Evolutionary conservation across 345 rosid species (phyloP), one percentile per base, ranked within the genome.

Genomic region (Physaria fendleri): DNA sequence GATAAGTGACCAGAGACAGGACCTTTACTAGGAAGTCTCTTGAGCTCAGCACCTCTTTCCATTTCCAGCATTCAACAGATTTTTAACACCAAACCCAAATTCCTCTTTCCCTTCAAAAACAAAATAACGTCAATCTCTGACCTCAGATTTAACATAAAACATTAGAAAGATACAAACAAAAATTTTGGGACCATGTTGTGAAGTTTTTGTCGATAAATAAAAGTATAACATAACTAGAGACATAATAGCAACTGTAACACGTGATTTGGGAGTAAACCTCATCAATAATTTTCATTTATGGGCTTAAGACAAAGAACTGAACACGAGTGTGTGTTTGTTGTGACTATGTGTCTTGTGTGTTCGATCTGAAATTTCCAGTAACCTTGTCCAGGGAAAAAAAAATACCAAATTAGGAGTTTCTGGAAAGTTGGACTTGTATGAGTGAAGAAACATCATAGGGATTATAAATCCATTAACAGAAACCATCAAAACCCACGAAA

Each of bases 31-130:
- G 86, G 82, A 62, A 79, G 73, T 54, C 60, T 62, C 78, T 79
- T 84, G 6, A 73, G 67, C 70, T 88, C 90, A 41, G 78, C 10
- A 71, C 72, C 62, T 76, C 83, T 84, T 53, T 91, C 90, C 95
- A 91, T 84, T 14, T 61, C 61, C 39, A 40, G 7, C 56, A n/a
- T n/a, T n/a, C n/a, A n/a, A n/a, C n/a, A n/a, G 64, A 61, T 59
- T 47, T 73, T 73, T 54, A 43, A 79, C 78, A 74, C 82, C 75
- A 71, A 66, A 14, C 30, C 0, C 40, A 51, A 52, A 50, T 59
- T 66, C 18, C 40, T 46, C 47, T 33, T 22, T 49, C 21, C 51
- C 33, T 50, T 62, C 18, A 18, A 62, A 27, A 28, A 4, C 21
- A 12, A 48, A 56, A n/a, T 14, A 34, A 44, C 22, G 27, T 42